Evolutionary conservation across 1,284 basidiomycete species (phyloP).

Genomic region (Chalciporus piperatoides): DNA sequence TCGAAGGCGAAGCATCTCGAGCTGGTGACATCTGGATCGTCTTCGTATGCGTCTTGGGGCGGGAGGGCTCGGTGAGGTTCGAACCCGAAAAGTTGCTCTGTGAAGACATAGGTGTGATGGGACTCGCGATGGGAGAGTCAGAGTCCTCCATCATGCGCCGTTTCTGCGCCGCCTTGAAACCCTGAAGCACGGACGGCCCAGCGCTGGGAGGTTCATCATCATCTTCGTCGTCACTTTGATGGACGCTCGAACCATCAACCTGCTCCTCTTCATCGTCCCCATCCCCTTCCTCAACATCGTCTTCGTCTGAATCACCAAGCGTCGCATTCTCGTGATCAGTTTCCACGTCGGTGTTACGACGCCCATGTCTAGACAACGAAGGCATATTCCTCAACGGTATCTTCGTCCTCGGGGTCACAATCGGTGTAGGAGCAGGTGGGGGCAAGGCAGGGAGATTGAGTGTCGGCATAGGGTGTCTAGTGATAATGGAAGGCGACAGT

Average conservation of each 20-base stretch:
- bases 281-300: constrained; percentile 33
- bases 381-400: constrained; percentile 46
- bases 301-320: constrained; percentile 38
- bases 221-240: constrained; percentile 36
- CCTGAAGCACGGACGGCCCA: constrained; percentile 20
- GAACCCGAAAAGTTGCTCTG: constrained; percentile 7
- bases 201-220: constrained; percentile 22
- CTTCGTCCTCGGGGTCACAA: constrained; percentile 18
- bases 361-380: constrained; percentile 46
- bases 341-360: constrained; percentile 32
- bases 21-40: constrained; percentile 8
- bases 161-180: constrained; percentile 18
- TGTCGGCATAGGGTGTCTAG: constrained; percentile 30
- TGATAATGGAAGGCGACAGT: constrained; percentile 30
- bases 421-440: constrained; percentile 16
- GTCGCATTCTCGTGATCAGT: constrained; percentile 39
- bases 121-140: constrained; percentile 1
- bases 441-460: constrained; percentile 25
- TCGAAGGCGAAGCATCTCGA: constrained; percentile 11
- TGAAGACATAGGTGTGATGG: constrained; percentile 5
- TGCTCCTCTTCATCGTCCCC: constrained; percentile 31
- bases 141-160: constrained; percentile 8
- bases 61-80: constrained; percentile 29
- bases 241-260: constrained; percentile 25
- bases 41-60: constrained; percentile 22